A percentile compares a stretch with the other conserved stretches of the same genome.
Conservation (phyloP, 495 filamentous ascomycete species). For the Talaromyces borbonicus region DNA sequence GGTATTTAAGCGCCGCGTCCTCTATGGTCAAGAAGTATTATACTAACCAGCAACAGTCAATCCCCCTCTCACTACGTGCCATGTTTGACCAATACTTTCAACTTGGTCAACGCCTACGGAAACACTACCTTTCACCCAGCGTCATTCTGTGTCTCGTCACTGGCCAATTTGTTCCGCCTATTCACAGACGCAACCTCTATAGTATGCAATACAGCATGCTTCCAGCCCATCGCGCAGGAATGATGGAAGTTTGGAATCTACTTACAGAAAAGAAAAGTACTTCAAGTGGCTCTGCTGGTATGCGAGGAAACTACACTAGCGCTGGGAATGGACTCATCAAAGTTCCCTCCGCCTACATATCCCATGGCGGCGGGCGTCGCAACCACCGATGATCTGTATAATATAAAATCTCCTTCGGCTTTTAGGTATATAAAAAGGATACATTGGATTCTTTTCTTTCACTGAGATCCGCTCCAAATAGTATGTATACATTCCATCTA, state of each 20-base stretch:
- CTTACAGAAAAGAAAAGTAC: constrained; percentile 46
- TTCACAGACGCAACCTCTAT: constrained; percentile 89
- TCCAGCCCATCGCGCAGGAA: constrained; percentile 66
- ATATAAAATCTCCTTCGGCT: too few species aligned
- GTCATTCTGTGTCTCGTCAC: constrained; percentile 83
- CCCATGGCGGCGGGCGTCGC: not conserved
- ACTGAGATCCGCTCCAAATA: not conserved
- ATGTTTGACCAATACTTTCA: constrained; percentile 99
- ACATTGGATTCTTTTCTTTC: too few species aligned
- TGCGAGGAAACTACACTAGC: not conserved
- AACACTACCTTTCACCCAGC: constrained; percentile 84
- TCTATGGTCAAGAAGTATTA: constrained; percentile 2
- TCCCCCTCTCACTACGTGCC: constrained; percentile 76
- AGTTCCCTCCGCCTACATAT: constrained; percentile 1
- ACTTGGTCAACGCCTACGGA: constrained; percentile 80
- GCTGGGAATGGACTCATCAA: not conserved
- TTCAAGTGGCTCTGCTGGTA: not conserved
- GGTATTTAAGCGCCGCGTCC: constrained; percentile 31
- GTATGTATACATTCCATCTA: not conserved
- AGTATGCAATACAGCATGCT: constrained; percentile 98
- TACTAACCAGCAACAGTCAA: constrained; percentile 45
- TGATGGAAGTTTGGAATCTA: constrained; percentile 76
- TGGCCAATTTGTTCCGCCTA: constrained; percentile 81
- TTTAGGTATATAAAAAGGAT: not conserved
- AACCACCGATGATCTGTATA: not conserved